phyloP scores from a whole-genome alignment of 164 flowering plant genomes.

The Kingdonia uniflora region DNA sequence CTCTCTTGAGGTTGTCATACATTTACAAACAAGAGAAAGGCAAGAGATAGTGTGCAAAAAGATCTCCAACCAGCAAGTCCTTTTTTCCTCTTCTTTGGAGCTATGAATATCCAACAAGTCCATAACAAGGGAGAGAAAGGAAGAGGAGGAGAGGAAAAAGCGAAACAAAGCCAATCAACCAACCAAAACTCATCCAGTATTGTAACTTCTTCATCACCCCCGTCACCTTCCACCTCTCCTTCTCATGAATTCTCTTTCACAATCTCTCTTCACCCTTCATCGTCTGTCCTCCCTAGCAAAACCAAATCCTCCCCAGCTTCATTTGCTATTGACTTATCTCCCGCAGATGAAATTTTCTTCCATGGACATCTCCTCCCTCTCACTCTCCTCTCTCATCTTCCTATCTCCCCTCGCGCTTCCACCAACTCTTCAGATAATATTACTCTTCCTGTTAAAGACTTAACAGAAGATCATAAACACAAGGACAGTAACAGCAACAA shows the following conservation, averaged over 20 bases:
- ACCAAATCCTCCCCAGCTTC: conserved; percentile 23
- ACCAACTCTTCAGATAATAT: conserved; percentile 55
- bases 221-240: conserved; percentile 44
- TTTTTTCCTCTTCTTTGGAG: conserved; percentile 3
- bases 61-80: too few relatives aligned
- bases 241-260: conserved; percentile 95
- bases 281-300: conserved; percentile 15
- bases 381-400: conserved; percentile 61
- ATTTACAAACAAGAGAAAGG: neutral
- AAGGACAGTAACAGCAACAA: conserved; percentile 4
- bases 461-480: conserved; percentile 14
- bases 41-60: too few relatives aligned
- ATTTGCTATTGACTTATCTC: conserved; percentile 58
- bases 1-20: neutral
- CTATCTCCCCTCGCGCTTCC: conserved; percentile 64
- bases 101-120: conserved; percentile 25
- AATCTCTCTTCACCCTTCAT: conserved; percentile 45
- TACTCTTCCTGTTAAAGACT: conserved; percentile 40
- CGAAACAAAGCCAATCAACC: conserved; percentile 15
- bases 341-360: conserved; percentile 92
- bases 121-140: conserved; percentile 7
- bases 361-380: conserved; percentile 93
- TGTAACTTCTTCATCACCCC: conserved; percentile 10
- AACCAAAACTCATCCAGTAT: conserved; percentile 4
- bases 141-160: conserved; percentile 1